Conservation (phyloP, 1,284 basidiomycete genomes). For the Inonotus hispidus region DNA sequence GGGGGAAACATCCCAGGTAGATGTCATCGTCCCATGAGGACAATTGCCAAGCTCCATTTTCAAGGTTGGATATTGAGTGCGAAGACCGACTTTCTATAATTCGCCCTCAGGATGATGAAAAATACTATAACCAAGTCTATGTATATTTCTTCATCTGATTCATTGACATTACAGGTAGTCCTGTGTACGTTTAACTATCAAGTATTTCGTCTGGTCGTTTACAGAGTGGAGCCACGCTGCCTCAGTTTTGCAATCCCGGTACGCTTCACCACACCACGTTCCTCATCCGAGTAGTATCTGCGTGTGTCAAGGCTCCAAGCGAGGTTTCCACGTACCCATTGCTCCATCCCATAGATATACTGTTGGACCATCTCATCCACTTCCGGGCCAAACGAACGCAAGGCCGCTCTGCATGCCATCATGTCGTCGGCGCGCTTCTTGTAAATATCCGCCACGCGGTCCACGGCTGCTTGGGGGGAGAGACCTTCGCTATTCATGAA, state of each 20-base stretch:
- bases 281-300: constrained; percentile 46
- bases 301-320: constrained; percentile 54
- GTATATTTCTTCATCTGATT: too few species aligned
- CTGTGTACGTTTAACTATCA: too few species aligned
- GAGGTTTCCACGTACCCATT: constrained; percentile 46
- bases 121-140: too few species aligned
- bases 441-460: constrained; percentile 39
- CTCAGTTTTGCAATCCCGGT: constrained; percentile 6
- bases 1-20: too few species aligned
- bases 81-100: too few species aligned
- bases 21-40: too few species aligned
- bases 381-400: background rate
- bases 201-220: background rate
- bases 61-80: too few species aligned
- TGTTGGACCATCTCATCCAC: constrained; percentile 35
- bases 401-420: constrained; percentile 39
- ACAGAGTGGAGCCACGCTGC: background rate
- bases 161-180: too few species aligned
- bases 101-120: too few species aligned
- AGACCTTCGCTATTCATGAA: constrained; percentile 50
- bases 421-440: constrained; percentile 49
- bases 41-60: too few species aligned
- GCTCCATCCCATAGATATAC: constrained; percentile 43
- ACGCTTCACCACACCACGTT: constrained; percentile 38
- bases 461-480: constrained; percentile 50